These are phyloP conservation scores for Gleditsia sinensis DNA, from an alignment of 306 rosid species.

Conservation along the genomic window DNA sequence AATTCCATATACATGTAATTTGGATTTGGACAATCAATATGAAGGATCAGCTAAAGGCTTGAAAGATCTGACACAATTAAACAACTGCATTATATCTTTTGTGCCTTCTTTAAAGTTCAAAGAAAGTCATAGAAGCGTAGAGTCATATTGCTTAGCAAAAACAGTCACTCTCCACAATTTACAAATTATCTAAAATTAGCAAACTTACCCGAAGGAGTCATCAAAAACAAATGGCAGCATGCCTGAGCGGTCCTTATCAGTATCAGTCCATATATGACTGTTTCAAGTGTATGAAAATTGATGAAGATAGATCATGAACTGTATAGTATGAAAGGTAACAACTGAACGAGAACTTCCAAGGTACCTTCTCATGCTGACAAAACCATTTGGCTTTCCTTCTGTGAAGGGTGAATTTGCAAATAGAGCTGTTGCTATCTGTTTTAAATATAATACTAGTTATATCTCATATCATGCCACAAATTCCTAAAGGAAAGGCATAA, in stretches of 20 bases:
- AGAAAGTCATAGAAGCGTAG: slow-evolving; percentile 3
- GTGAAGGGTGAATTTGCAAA: slow-evolving; percentile 97
- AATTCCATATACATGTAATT: slow-evolving; percentile 9
- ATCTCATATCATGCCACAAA: slow-evolving; percentile 23
- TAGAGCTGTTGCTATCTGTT: slow-evolving; percentile 97
- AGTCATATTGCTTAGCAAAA: slow-evolving; percentile 19
- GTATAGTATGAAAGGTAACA: slow-evolving; percentile 17
- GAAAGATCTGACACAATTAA: slow-evolving; percentile 5
- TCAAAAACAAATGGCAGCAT: slow-evolving; percentile 98
- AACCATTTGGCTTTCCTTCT: slow-evolving; percentile 96
- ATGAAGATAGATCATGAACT: slow-evolving; percentile 12
- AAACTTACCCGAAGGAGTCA: slow-evolving; percentile 83
- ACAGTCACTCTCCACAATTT: slow-evolving; percentile 10
- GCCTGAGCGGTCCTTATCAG: slow-evolving; percentile 85
- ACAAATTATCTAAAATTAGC: slow-evolving; percentile 16
- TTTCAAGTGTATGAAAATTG: slow-evolving; percentile 35
- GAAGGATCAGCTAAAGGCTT: slow-evolving; percentile 11
- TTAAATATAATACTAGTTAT: slow-evolving; percentile 39
- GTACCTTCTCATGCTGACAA: slow-evolving; percentile 94
- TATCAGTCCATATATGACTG: slow-evolving; percentile 97
- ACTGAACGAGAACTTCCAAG: slow-evolving; percentile 18
- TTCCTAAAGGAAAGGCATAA: slow-evolving; percentile 16
- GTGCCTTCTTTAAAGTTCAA: slow-evolving; percentile 9
- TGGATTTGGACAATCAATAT: slow-evolving; percentile 15
- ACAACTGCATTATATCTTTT: not conserved